Base-by-base conservation (phyloP, 352 stramenopile genomes). In the Sclerospora graminicola region DNA sequence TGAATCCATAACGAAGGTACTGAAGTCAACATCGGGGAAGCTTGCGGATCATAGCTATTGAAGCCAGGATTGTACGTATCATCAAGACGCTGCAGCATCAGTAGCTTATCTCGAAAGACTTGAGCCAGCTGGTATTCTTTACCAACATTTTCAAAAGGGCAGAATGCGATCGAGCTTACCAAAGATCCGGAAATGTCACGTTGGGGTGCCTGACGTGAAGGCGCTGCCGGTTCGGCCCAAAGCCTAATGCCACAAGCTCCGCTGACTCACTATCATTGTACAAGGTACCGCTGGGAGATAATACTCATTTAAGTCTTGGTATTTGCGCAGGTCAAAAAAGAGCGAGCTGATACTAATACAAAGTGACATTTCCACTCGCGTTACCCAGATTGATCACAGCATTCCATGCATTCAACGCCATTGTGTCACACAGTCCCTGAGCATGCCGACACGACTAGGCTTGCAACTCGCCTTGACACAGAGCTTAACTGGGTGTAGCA, bases 1-100 rank as follows among this genome's bases (percentile, higher is more conserved):
- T n/a, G n/a, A n/a, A n/a, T n/a, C n/a, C n/a, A n/a, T n/a, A n/a
- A n/a, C n/a, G n/a, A n/a, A n/a, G n/a, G n/a, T n/a, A n/a, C n/a
- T n/a, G n/a, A n/a, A n/a, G n/a, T n/a, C n/a, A n/a, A n/a, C n/a
- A n/a, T n/a, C n/a, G n/a, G n/a, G n/a, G n/a, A n/a, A n/a, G n/a
- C n/a, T n/a, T n/a, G n/a, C 74, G 87, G 30, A 87, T 84, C 48
- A 97, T 98, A 69, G 95, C 96, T 14, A 99, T 99, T 60, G 97
- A 99, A 77, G 97, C 97, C 28, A 94, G 95, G 9, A 98, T 99
- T 57, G 97, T 99, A 30, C 90, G 97, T 63, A 99, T 99, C 71
- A 99, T 99, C 47, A 98, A 98, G 69, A 97, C 90, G 23, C 70
- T 99, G 43, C 76, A 94, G 44, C 96, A 99, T 64, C 92, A 98